Conservation (phyloP, 2,329 filamentous ascomycete species). For the Fusarium albosuccineum region DNA sequence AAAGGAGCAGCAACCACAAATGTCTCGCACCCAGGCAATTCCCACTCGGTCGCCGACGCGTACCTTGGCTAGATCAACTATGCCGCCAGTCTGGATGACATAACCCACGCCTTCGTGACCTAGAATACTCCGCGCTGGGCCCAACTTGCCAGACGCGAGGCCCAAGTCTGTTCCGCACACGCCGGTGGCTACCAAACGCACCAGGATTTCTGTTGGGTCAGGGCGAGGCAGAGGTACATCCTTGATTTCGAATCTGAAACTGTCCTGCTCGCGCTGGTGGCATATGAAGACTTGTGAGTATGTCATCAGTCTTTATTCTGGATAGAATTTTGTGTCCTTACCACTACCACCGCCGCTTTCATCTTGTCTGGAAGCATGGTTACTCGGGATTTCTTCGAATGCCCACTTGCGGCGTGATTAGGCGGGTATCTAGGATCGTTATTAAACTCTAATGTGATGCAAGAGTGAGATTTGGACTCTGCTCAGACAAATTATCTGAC, state of each 20-base stretch:
- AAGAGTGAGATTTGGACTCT: too few relatives aligned
- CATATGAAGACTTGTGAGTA: too few relatives aligned
- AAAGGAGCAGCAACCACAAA: conserved; percentile 49
- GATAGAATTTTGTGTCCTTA: too few relatives aligned
- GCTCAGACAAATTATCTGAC: too few relatives aligned
- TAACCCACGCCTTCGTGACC: conserved; percentile 24
- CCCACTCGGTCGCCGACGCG: conserved; percentile 16
- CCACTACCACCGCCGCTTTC: too few relatives aligned
- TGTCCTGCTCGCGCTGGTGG: neutral
- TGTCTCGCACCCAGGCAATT: conserved; percentile 34
- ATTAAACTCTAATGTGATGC: too few relatives aligned
- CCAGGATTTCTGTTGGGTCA: conserved; percentile 6
- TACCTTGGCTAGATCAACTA: neutral
- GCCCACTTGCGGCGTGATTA: too few relatives aligned
- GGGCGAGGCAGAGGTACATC: neutral
- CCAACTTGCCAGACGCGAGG: conserved; percentile 18
- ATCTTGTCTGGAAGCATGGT: too few relatives aligned
- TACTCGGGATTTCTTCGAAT: too few relatives aligned
- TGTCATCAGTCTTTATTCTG: neutral
- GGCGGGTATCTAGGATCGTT: too few relatives aligned
- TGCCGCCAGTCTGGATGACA: conserved; percentile 1
- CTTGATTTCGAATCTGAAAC: neutral
- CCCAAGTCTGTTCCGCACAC: conserved; percentile 25
- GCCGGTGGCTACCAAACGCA: conserved; percentile 7
- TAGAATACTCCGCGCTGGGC: conserved; percentile 14